Evolutionary conservation across 306 rosid species (phyloP).

Genomic region (Cicer arietinum): DNA sequence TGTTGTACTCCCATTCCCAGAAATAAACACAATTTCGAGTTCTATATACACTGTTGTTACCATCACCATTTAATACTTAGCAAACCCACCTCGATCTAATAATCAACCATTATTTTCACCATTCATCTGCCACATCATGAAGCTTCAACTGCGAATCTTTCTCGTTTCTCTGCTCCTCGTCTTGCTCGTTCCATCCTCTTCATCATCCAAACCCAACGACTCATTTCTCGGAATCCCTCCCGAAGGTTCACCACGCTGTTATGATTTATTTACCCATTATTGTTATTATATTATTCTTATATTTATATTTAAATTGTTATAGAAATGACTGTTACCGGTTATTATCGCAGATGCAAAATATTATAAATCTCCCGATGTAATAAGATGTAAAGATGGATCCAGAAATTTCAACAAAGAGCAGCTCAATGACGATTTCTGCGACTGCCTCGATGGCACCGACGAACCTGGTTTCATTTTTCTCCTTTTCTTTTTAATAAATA

Average conservation of each 20-base stretch:
- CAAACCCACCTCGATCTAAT: constrained; percentile 38
- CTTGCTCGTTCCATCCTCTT: constrained; percentile 50
- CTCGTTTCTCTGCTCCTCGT: constrained; percentile 38
- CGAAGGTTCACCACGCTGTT: constrained; percentile 53
- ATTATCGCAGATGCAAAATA: constrained; percentile 70
- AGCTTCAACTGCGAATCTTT: constrained; percentile 33
- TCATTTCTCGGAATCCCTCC: constrained; percentile 81
- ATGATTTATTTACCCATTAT: background rate
- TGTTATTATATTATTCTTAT: too few species aligned
- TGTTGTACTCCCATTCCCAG: background rate
- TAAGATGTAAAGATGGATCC: constrained; percentile 85
- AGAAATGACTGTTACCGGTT: constrained; percentile 13
- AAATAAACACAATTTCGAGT: background rate
- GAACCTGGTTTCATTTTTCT: constrained; percentile 72
- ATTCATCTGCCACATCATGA: constrained; percentile 43
- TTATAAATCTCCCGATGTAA: constrained; percentile 70
- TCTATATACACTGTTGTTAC: background rate
- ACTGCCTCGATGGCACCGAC: constrained; percentile 93
- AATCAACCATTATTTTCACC: background rate
- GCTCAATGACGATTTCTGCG: constrained; percentile 94
- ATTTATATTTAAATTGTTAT: background rate
- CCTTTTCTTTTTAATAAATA: background rate
- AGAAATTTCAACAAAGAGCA: constrained; percentile 72
- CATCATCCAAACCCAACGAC: constrained; percentile 53
- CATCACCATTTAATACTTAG: background rate